Conservation (phyloP, 208 protist genomes). For the Acanthamoeba polyphaga region DNA sequence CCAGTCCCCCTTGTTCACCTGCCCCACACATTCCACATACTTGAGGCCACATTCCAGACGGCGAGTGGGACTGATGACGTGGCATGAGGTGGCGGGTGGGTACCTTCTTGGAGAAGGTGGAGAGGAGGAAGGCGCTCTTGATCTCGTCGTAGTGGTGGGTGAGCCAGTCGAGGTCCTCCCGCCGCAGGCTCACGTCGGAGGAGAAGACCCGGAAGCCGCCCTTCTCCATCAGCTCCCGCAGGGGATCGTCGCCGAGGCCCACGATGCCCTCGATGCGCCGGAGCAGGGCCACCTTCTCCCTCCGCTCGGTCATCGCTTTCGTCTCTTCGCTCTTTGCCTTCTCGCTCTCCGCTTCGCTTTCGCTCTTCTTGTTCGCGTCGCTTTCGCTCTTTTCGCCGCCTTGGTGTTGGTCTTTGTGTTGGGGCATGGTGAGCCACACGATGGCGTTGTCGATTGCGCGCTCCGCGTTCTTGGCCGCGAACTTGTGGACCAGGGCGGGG, state of each 20-base stretch:
- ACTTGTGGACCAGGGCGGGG: conserved; percentile 26
- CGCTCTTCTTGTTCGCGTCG: background rate
- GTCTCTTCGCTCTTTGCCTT: background rate
- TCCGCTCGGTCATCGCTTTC: background rate
- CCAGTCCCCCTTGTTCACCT: conserved; percentile 58
- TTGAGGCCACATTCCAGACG: no score
- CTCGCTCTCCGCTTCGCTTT: background rate
- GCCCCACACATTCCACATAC: no score
- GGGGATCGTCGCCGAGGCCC: conserved; percentile 25
- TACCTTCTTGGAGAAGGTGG: conserved; percentile 42
- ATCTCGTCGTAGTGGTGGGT: conserved; percentile 54
- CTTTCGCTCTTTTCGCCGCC: background rate
- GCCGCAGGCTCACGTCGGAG: conserved; percentile 23
- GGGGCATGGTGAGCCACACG: background rate
- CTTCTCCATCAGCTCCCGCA: conserved; percentile 13
- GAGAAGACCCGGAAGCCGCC: conserved; percentile 54
- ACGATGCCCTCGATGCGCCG: conserved; percentile 22
- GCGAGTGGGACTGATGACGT: no score
- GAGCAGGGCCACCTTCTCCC: background rate
- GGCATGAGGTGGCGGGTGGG: no score
- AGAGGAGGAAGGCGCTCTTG: conserved; percentile 39
- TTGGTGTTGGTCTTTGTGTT: background rate
- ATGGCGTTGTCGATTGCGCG: conserved; percentile 46
- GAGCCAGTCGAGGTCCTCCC: conserved; percentile 49
- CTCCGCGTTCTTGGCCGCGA: conserved; percentile 9